Conservation (phyloP, 441 rosid genomes). For the Brassica balearica region DNA sequence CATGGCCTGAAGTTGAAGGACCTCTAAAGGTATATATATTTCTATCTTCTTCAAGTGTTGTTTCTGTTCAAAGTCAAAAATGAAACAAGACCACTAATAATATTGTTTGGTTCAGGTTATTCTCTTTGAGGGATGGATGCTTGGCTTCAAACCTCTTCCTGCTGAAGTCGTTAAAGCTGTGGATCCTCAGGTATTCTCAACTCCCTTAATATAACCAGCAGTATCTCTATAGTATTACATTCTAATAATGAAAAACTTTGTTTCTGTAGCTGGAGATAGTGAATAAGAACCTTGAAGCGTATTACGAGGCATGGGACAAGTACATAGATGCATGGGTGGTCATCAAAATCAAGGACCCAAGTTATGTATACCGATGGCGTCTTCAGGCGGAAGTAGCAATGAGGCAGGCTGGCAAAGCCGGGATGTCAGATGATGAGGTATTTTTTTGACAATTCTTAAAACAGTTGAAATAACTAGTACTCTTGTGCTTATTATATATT, state of each 20-base stretch:
- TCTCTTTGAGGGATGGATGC: slow-evolving; percentile 99
- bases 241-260: slow-evolving; percentile 11
- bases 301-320: slow-evolving; percentile 91
- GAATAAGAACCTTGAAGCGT: slow-evolving; percentile 88
- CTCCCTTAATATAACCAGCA: background rate
- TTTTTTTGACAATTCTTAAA: background rate
- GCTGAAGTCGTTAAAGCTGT: slow-evolving; percentile 66
- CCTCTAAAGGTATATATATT: slow-evolving; percentile 70
- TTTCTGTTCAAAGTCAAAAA: slow-evolving; percentile 1
- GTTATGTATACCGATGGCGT: slow-evolving; percentile 92
- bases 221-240: background rate
- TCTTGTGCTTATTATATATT: background rate
- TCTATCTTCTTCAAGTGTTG: slow-evolving; percentile 22
- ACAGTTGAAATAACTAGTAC: slow-evolving; percentile 4
- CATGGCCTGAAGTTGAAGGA: slow-evolving; percentile 94
- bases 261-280: slow-evolving; percentile 68
- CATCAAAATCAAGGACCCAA: slow-evolving; percentile 89
- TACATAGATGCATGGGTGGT: slow-evolving; percentile 81
- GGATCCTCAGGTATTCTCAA: slow-evolving; percentile 76
- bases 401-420: slow-evolving; percentile 86
- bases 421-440: slow-evolving; percentile 95
- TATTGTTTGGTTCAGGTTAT: slow-evolving; percentile 53
- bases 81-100: background rate
- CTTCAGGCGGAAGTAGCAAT: slow-evolving; percentile 97
- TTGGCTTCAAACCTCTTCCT: slow-evolving; percentile 86